Percentiles rank a stretch among this genome's conserved stretches.
These are phyloP conservation scores for Pinus tabuliformis DNA, from an alignment of 75 land plant species.

Conservation along the genomic window DNA sequence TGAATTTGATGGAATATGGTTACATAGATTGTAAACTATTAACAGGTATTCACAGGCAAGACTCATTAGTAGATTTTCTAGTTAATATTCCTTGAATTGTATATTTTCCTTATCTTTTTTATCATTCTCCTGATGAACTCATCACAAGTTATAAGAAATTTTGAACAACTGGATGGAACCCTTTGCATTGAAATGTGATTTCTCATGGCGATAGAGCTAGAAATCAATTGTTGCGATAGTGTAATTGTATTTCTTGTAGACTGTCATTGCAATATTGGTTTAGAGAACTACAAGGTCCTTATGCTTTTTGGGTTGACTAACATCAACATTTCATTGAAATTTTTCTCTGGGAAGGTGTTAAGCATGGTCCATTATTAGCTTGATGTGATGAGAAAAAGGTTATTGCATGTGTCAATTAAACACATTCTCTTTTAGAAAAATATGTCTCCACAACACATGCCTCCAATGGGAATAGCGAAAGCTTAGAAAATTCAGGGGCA, in stretches of 20 bases:
- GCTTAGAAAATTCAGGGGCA: neutral
- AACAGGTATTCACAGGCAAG: slow-evolving; percentile 36
- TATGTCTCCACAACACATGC: slow-evolving; percentile 2
- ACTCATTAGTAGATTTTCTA: slow-evolving; percentile 53
- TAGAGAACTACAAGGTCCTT: neutral
- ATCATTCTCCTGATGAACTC: slow-evolving; percentile 38
- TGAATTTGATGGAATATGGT: neutral
- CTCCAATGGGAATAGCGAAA: neutral
- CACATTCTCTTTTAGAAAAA: slow-evolving; percentile 12
- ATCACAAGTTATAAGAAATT: slow-evolving; percentile 10
- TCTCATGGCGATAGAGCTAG: neutral
- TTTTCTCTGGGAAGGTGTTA: neutral
- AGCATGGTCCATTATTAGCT: neutral
- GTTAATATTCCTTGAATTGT: slow-evolving; percentile 62
- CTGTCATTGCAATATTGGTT: neutral
- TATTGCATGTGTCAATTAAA: slow-evolving; percentile 13
- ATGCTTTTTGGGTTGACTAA: neutral
- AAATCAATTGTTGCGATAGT: neutral
- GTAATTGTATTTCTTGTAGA: neutral
- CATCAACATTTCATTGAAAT: neutral
- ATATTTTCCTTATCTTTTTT: slow-evolving; percentile 62
- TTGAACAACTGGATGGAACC: neutral
- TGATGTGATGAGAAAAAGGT: slow-evolving; percentile 14
- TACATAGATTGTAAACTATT: neutral
- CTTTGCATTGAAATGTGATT: too few relatives aligned